Conservation (phyloP, 2,329 filamentous ascomycete species). For the Cercospora zeina region DNA sequence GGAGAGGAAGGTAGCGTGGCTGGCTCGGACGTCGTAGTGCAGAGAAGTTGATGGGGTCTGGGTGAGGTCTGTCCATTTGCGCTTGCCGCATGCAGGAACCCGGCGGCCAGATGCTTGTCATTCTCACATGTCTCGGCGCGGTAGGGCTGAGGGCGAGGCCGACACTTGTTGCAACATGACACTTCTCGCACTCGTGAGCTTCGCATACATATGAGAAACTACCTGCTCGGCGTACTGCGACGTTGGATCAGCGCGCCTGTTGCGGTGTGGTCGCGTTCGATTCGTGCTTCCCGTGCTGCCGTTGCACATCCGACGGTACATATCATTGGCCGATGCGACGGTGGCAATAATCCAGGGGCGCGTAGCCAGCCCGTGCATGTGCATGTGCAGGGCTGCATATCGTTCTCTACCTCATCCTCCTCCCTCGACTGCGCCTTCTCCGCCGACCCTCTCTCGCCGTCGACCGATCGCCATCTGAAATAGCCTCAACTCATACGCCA, state of each 20-base stretch:
- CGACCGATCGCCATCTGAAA: too few species aligned
- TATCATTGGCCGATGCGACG: slow-evolving; percentile 12
- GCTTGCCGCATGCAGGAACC: slow-evolving; percentile 12
- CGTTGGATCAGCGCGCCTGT: slow-evolving; percentile 1
- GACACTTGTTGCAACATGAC: not conserved
- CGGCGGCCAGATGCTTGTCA: slow-evolving; percentile 1
- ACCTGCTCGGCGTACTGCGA: not conserved
- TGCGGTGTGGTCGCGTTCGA: slow-evolving; percentile 3
- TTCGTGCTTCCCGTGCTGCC: not conserved
- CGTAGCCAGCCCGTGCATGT: too few species aligned
- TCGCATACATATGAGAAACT: slow-evolving; percentile 1
- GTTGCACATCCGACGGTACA: slow-evolving; percentile 3
- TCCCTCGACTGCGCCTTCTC: too few species aligned
- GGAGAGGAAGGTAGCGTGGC: slow-evolving; percentile 14
- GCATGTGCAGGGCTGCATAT: too few species aligned
- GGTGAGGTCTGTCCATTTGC: slow-evolving; percentile 13
- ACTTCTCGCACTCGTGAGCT: not conserved
- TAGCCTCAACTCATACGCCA: too few species aligned
- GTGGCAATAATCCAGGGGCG: slow-evolving; percentile 5
- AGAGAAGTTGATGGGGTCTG: slow-evolving; percentile 8
- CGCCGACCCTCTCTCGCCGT: too few species aligned
- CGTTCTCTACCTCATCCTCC: too few species aligned
- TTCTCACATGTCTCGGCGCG: slow-evolving; percentile 2
- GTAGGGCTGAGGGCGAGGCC: slow-evolving; percentile 6
- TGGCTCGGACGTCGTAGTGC: slow-evolving; percentile 12